Base-by-base conservation (phyloP, 2,329 filamentous ascomycete species). In the Leptodontidium sp. region DNA sequence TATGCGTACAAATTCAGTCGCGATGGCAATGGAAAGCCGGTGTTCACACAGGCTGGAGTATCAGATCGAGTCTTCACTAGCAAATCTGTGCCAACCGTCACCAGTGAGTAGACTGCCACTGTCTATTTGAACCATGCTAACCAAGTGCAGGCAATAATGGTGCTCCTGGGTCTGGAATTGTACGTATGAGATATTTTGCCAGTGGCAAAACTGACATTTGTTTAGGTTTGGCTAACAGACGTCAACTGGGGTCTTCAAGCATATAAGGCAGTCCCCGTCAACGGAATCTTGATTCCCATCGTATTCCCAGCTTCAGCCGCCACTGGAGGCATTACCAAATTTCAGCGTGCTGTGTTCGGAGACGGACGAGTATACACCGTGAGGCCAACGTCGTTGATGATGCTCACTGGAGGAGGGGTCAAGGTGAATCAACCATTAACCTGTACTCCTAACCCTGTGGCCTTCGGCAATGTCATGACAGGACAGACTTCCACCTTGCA, bases 211-310 rank as follows among this genome's bases (percentile, higher is more conserved):
- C 40, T 52, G 2, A 55, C 21, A 53, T 12, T 7, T 40, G 38
- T 24, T 38, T 52, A 68, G 67, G 67, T 68, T 21, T 69, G 67
- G 67, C 32, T 69, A 17, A 38, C 57, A 21, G 67, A 70, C 47
- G 58, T 57, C 7, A 84, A 84, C 5, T 76, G 79, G 6, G 83
- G 84, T 63, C 78, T 87, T 11, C 80, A 84, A 29, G 81, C 86
- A 38, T 87, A 86, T 70, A 80, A 85, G 21, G 83, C 85, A 0
- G 76, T 87, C 0, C 86, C 85, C 0, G 77, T 80, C 6, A 80
- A 82, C 24, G 83, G 83, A 0, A 70, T 76, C 1, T 74, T 88
- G 38, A 82, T 78, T 1, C 65, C 38, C 32, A 67, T 67, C 26
- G 77, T 84, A 53, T 79, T 88, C 67, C 82, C 84, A 32, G 45